These are phyloP conservation scores for Tolypocladium sp. DNA, from an alignment of 2,329 filamentous ascomycete genomes.

Conservation along the genomic window DNA sequence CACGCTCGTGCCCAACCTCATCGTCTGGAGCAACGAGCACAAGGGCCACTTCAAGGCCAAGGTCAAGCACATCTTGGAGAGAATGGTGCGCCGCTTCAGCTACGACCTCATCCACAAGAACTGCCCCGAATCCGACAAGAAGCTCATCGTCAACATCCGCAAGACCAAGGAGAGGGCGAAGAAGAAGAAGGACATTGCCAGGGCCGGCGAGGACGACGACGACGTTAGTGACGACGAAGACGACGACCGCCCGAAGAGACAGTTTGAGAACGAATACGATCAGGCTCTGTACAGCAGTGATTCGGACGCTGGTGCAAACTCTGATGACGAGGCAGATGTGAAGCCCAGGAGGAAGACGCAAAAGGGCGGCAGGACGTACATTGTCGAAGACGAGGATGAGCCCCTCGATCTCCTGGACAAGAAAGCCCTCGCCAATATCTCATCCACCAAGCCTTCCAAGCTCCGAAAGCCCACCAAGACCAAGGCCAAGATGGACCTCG, in stretches of 20 bases:
- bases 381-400: slow-evolving; percentile 89
- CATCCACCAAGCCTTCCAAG: slow-evolving; percentile 73
- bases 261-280: slow-evolving; percentile 89
- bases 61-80: slow-evolving; percentile 95
- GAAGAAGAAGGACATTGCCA: slow-evolving; percentile 69
- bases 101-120: slow-evolving; percentile 69
- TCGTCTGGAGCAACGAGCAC: slow-evolving; percentile 96
- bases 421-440: slow-evolving; percentile 84
- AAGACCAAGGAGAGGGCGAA: slow-evolving; percentile 90
- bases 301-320: slow-evolving; percentile 41
- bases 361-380: slow-evolving; percentile 67
- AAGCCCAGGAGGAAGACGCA: slow-evolving; percentile 37
- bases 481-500: slow-evolving; percentile 62
- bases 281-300: slow-evolving; percentile 87
- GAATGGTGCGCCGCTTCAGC: slow-evolving; percentile 86
- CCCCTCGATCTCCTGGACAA: slow-evolving; percentile 89
- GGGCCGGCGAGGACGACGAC: slow-evolving; percentile 47
- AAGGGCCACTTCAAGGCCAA: slow-evolving; percentile 95
- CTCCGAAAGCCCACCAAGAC: slow-evolving; percentile 45
- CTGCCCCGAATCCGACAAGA: slow-evolving; percentile 79
- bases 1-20: slow-evolving; percentile 76
- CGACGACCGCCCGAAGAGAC: slow-evolving; percentile 37
- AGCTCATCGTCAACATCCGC: slow-evolving; percentile 86
- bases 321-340: slow-evolving; percentile 47
- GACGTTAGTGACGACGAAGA: slow-evolving; percentile 43